Evolutionary conservation across 306 rosid species (phyloP).

Genomic region (Dryas drummondii): DNA sequence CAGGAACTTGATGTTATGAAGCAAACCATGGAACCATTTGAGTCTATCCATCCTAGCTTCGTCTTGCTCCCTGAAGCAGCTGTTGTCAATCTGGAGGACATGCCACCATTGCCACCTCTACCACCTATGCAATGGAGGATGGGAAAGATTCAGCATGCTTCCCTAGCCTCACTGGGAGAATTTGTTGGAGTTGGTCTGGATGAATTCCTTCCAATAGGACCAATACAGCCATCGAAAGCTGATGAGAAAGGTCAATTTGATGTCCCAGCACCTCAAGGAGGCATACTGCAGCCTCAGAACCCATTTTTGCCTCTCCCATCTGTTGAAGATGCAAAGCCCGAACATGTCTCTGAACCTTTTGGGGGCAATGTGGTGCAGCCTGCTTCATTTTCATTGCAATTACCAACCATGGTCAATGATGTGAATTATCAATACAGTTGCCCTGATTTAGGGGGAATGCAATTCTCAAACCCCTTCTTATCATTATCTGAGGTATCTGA

Average conservation of each 20-base stretch:
- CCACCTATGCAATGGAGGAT: slow-evolving; percentile 98
- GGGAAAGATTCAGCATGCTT: slow-evolving; percentile 56
- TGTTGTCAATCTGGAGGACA: slow-evolving; percentile 49
- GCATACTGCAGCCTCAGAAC: slow-evolving; percentile 33
- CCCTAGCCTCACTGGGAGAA: slow-evolving; percentile 35
- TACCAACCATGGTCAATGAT: slow-evolving; percentile 41
- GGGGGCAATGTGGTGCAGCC: slow-evolving; percentile 38
- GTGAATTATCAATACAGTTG: slow-evolving; percentile 36
- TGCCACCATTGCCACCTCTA: slow-evolving; percentile 95
- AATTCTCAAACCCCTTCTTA: slow-evolving; percentile 49
- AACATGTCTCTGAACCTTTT: slow-evolving; percentile 35
- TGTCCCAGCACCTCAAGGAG: slow-evolving; percentile 35
- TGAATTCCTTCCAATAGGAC: slow-evolving; percentile 34
- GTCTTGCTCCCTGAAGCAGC: slow-evolving; percentile 40
- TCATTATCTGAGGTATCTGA: slow-evolving; percentile 35
- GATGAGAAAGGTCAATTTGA: slow-evolving; percentile 44
- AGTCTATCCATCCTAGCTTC: slow-evolving; percentile 37
- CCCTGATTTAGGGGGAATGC: slow-evolving; percentile 43
- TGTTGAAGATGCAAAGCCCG: slow-evolving; percentile 41
- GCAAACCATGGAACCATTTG: slow-evolving; percentile 36
- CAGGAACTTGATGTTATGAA: slow-evolving; percentile 33
- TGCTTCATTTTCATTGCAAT: slow-evolving; percentile 38
- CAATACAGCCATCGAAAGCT: slow-evolving; percentile 30
- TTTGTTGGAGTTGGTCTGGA: slow-evolving; percentile 31
- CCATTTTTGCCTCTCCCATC: slow-evolving; percentile 39